Conservation (phyloP, 75 land plant species). For the Larix kaempferi region DNA sequence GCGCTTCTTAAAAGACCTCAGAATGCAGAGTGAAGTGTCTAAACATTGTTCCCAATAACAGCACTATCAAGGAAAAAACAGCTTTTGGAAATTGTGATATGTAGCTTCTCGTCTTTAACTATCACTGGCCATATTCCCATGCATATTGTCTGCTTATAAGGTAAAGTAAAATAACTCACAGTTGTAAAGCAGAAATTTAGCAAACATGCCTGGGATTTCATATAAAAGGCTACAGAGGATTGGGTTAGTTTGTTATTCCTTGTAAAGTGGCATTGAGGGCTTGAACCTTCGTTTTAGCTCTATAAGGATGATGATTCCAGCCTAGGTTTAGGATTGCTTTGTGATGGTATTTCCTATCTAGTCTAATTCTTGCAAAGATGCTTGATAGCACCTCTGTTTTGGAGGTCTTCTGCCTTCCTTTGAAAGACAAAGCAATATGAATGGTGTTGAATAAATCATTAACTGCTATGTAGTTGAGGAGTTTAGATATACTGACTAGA, state of each 20-base stretch:
- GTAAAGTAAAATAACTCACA: no score
- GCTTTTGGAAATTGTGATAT: background rate
- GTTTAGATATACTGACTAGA: background rate
- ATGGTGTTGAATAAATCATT: background rate
- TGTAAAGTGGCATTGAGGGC: background rate
- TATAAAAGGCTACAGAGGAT: background rate
- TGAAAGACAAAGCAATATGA: background rate
- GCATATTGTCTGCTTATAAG: no score
- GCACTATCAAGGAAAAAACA: background rate
- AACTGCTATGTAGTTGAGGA: background rate
- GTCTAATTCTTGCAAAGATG: background rate
- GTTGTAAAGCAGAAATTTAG: no score
- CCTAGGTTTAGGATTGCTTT: background rate
- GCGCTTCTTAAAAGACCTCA: background rate
- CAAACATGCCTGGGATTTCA: background rate
- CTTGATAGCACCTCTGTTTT: background rate
- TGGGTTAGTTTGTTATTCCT: background rate
- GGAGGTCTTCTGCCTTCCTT: background rate
- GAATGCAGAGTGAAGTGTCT: background rate
- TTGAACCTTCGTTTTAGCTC: background rate
- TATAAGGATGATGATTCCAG: background rate
- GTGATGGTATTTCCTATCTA: background rate
- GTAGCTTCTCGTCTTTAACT: background rate
- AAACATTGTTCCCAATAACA: background rate
- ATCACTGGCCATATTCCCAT: no score